Evolutionary conservation across 768 basidiomycete genomes (phyloP), one percentile per base, ranked within the genome.

Genomic region (Lactarius tabidus): DNA sequence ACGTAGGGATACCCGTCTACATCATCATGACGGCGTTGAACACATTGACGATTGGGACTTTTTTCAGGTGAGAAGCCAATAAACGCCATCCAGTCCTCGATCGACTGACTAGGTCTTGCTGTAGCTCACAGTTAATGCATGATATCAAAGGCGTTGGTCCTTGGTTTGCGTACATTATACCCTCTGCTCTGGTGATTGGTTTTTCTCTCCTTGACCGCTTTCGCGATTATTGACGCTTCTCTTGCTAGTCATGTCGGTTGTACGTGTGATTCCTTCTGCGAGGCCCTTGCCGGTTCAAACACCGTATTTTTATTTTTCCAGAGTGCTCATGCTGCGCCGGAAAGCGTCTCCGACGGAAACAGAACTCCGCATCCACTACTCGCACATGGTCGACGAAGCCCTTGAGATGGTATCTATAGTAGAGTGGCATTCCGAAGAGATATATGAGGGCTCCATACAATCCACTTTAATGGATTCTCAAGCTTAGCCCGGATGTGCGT

Each of bases 91-190:
- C 31, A 36, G 45, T 28, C 3, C 26, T 10, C n/a, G 23, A 35
- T 33, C 35, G 28, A 29, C 38, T 65, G 35, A 67, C 18, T 2
- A 35, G 39, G 41, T 26, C 33, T 17, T 53, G 33, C n/a, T 38
- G 23, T 26, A 68, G 67, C 26, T 12, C 57, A 31, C 52, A 53
- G 51, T 0, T 48, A 26, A 6, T 53, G 31, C n/a, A 5, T 23
- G 56, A 56, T 10, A 53, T 52, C 31, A 31, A 59, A 43, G 64
- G 60, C n/a, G 8, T 45, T n/a, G 43, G 23, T 33, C 67, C 67
- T 41, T 68, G 64, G 60, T 67, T 68, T 29, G 61, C 67, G 17
- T 65, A 67, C 54, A 41, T 57, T n/a, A 20, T 68, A 56, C 67
- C 67, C 45, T 62, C 61, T 15, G 36, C 55, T 45, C 58, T 68